Conservation (phyloP, 2,329 filamentous ascomycete genomes). For the Ophiocordyceps robertsii region DNA sequence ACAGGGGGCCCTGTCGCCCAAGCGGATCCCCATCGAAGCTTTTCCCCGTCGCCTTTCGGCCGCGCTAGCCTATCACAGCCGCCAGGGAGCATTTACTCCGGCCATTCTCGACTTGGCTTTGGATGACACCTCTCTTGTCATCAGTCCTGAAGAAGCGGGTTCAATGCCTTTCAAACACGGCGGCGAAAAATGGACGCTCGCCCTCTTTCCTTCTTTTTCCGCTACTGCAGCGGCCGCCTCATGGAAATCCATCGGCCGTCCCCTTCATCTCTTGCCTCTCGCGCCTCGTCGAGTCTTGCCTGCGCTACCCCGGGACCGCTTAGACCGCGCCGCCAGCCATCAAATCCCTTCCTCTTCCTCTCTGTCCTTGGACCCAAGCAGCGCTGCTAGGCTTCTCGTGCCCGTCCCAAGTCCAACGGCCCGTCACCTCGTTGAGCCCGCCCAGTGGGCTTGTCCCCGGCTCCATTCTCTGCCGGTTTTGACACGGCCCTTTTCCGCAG, state of each 20-base stretch:
- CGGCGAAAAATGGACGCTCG: neutral
- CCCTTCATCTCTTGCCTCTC: neutral
- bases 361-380: neutral
- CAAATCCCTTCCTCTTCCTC: neutral
- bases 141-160: conserved; percentile 2
- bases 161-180: neutral
- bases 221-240: neutral
- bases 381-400: neutral
- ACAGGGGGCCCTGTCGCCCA: too few relatives aligned
- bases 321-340: too few relatives aligned
- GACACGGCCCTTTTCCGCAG: neutral
- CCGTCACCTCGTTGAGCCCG: neutral
- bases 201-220: neutral
- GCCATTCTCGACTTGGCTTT: neutral
- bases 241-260: too few relatives aligned
- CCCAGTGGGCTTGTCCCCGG: neutral
- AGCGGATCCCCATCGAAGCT: neutral
- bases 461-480: neutral
- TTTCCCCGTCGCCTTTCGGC: neutral
- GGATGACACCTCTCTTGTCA: conserved; percentile 2
- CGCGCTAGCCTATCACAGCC: conserved; percentile 3
- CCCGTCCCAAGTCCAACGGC: neutral
- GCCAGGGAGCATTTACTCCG: conserved; percentile 5
- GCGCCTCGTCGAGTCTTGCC: neutral
- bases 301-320: neutral